A percentile compares a stretch with the other conserved stretches of the same genome.
phyloP scores from a whole-genome alignment of 345 rosid species.

The Gossypium longicalyx region DNA sequence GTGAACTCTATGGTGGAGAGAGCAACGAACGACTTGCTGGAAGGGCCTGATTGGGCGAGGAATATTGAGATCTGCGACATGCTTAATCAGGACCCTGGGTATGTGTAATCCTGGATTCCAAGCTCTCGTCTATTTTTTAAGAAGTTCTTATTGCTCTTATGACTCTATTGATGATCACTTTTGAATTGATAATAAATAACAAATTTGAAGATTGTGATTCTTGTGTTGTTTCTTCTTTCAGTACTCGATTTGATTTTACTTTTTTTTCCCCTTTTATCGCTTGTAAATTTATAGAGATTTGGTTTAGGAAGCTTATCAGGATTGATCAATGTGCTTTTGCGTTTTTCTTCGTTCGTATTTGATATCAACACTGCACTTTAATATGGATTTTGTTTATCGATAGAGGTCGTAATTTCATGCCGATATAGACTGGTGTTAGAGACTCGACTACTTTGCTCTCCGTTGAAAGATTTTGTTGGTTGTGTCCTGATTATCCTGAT shows the following conservation, averaged over 20 bases:
- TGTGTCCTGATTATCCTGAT: neutral
- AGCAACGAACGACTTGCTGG: constrained; percentile 97
- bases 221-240: neutral
- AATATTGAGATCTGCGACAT: constrained; percentile 99
- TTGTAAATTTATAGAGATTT: neutral
- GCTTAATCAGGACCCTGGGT: constrained; percentile 94
- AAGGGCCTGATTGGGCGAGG: constrained; percentile 99
- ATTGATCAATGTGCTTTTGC: constrained; percentile 7
- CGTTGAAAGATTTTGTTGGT: constrained; percentile 1
- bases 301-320: neutral
- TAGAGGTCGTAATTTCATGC: neutral
- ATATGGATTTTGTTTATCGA: neutral
- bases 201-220: neutral
- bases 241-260: neutral
- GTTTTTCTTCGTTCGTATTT: neutral
- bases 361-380: neutral
- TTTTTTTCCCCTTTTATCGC: neutral
- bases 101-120: constrained; percentile 23
- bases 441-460: neutral
- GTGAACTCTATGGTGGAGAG: constrained; percentile 98
- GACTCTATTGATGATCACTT: neutral
- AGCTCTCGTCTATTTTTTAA: neutral
- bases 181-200: neutral
- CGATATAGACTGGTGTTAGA: neutral
- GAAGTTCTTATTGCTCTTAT: neutral